Evolutionary conservation across 805 yeast species (phyloP), one percentile per base, ranked within the genome.

Genomic region (Candida silvatica): DNA sequence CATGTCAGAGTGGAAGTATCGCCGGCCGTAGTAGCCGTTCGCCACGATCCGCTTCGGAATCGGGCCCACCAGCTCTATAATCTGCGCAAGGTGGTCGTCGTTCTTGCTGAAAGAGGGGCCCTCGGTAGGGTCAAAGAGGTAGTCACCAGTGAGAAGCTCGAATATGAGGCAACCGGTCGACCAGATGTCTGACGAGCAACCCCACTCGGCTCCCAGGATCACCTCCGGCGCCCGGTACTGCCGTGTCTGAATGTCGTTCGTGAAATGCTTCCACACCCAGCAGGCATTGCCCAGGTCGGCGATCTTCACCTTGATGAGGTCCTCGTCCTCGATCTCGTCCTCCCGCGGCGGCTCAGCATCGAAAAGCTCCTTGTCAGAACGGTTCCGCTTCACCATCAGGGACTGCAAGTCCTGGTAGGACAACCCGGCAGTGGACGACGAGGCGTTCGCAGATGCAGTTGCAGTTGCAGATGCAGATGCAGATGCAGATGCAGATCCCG

Each of bases 51-150:
- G 87, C 79, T 43, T 74, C 67, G 56, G 62, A 8, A 60, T 50
- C 6, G 54, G 45, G 3, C 64, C 63, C 17, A 59, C 49, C 15
- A 60, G 44, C 43, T 90, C 97, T 24, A 92, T 77, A 11, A 92
- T 85, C 56, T 92, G 97, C 0, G 97, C 97, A 47, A 92, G 69
- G 56, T 92, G 98, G 56, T 92, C 98, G 52, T 90, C 97, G 56
- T 88, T 95, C 51, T 88, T 88, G 32, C 78, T 56, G 59, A 85
- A 90, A 4, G 81, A 65, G 37, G 71, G 74, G 1, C 88, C 87
- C 41, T 74, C 74, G 35, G 77, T 73, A 4, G 98, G 98, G 55
- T 90, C 97, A 56, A 90, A 92, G 33, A 92, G 58, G 50, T 88
- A 88, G 58, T 90, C 97, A 3, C 97, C 97, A 0, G 98, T 90